Conservation (phyloP, 2,329 filamentous ascomycete species). For the Pseudogymnoascus sp. region DNA sequence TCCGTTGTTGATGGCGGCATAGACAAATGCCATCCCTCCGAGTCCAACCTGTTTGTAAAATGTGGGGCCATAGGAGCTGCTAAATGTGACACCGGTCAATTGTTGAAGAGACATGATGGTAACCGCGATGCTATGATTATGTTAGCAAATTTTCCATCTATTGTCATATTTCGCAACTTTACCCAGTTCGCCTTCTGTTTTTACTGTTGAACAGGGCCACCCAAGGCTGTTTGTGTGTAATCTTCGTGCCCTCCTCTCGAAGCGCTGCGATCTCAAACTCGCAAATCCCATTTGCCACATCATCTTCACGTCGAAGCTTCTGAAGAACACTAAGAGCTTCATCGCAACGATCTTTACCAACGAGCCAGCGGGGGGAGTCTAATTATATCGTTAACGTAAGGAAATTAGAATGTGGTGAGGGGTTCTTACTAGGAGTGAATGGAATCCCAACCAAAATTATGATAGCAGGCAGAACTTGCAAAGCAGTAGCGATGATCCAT, state of each 20-base stretch:
- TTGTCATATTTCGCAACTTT: background rate
- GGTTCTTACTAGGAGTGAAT: slow-evolving; percentile 8
- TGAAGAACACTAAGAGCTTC: slow-evolving; percentile 39
- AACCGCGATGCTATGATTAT: background rate
- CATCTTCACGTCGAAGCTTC: slow-evolving; percentile 33
- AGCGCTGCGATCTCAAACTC: slow-evolving; percentile 14
- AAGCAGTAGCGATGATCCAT: slow-evolving; percentile 16
- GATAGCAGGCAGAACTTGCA: slow-evolving; percentile 14
- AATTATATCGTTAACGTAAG: background rate
- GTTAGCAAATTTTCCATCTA: background rate
- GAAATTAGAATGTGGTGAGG: background rate
- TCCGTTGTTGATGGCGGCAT: background rate
- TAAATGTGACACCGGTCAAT: background rate
- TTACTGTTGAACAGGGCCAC: background rate
- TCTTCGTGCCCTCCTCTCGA: slow-evolving; percentile 6
- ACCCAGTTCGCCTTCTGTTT: slow-evolving; percentile 1
- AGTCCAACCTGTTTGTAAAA: background rate
- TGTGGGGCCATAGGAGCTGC: background rate
- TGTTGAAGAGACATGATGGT: background rate
- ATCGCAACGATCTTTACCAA: slow-evolving; percentile 37
- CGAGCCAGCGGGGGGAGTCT: slow-evolving; percentile 49
- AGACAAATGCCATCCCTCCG: background rate
- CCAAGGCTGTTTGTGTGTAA: slow-evolving; percentile 10
- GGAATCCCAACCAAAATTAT: slow-evolving; percentile 7
- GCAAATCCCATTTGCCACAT: slow-evolving; percentile 9